Base-by-base conservation (phyloP, 106 monocot species). In the Agapanthus africanus region DNA sequence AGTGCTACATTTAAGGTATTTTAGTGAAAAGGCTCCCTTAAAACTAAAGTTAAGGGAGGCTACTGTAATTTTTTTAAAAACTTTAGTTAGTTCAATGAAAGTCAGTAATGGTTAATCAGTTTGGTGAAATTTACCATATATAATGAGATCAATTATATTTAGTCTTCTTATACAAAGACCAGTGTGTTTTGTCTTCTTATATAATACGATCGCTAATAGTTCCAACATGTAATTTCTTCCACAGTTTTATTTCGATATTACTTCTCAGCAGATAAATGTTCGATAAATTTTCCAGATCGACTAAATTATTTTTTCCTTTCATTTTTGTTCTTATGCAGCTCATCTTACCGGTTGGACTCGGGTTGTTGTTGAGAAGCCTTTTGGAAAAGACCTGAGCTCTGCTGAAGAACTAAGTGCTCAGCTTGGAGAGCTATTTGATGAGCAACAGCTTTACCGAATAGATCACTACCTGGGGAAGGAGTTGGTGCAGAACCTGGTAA, bases 401-500 rank as follows among this genome's bases (percentile, higher is more conserved):
- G 75, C 97, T 46, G 97, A 97, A 72, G 89, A 86, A 73, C 79
- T 97, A 27, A 97, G 97, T 75, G 22, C 84, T 21, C 89, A 97
- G 70, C 86, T 97, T 44, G 97, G 92, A 19, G 82, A 88, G 76
- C 77, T 97, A 26, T 97, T 97, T 81, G 77, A 84, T 60, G 97
- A 97, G 70, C 80, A 82, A 13, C 97, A 97, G 39, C 70, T 97
- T 56, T 97, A 97, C 37, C 74, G 97, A 51, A 97, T 97, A 71
- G 97, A 97, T 77, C 97, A 97, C 74, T 97, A 97, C 79, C 74
- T 97, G 57, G 97, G 97, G 40, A 97, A 97, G 63, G 97, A 97
- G 59, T 78, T 97, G 70, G 97, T 97, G 52, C 97, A 97, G 63
- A 97, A 97, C 70, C 67, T 97, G 97, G 97, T 92, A 88, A 40